A percentile compares a stretch with the other conserved stretches of the same genome.
phyloP scores from a whole-genome alignment of 768 basidiomycete species.

The Pleurotus salmoneostramineus region DNA sequence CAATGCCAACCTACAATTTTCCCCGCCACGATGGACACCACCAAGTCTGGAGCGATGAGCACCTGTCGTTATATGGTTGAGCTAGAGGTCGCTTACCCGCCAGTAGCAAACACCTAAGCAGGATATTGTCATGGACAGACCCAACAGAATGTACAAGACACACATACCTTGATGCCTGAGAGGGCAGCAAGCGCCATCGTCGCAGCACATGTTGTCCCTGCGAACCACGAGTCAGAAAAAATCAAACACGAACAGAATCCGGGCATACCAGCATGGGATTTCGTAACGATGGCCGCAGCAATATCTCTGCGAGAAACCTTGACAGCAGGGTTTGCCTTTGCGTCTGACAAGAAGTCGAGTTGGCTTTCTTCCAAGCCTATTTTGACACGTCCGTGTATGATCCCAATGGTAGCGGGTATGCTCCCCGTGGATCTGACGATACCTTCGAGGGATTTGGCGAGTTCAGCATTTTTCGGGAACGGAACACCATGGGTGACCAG shows the following conservation, averaged over 20 bases:
- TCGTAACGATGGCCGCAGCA: constrained; percentile 64
- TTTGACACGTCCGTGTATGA: constrained; percentile 81
- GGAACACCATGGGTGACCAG: constrained; percentile 93
- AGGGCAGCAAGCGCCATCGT: constrained; percentile 73
- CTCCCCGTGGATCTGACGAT: constrained; percentile 73
- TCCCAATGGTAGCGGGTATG: constrained; percentile 88
- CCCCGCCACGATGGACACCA: constrained; percentile 69
- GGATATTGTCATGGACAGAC: constrained; percentile 1
- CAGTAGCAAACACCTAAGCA: constrained; percentile 80
- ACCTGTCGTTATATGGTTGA: constrained; percentile 8
- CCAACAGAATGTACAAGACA: background rate
- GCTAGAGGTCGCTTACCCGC: constrained; percentile 57
- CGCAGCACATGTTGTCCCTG: constrained; percentile 67
- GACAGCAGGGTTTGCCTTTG: constrained; percentile 33
- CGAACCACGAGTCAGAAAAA: constrained; percentile 15
- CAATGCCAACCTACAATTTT: constrained; percentile 28
- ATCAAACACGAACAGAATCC: background rate
- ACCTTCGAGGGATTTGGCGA: constrained; percentile 66
- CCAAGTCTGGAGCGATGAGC: constrained; percentile 48
- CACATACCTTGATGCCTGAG: constrained; percentile 77
- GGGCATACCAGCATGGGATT: constrained; percentile 65
- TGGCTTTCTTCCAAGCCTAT: constrained; percentile 71
- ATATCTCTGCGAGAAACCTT: constrained; percentile 84
- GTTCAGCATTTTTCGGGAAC: constrained; percentile 69
- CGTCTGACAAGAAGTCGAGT: constrained; percentile 64